Evolutionary conservation across 306 rosid species (phyloP).

Genomic region (Astragalus membranaceus): DNA sequence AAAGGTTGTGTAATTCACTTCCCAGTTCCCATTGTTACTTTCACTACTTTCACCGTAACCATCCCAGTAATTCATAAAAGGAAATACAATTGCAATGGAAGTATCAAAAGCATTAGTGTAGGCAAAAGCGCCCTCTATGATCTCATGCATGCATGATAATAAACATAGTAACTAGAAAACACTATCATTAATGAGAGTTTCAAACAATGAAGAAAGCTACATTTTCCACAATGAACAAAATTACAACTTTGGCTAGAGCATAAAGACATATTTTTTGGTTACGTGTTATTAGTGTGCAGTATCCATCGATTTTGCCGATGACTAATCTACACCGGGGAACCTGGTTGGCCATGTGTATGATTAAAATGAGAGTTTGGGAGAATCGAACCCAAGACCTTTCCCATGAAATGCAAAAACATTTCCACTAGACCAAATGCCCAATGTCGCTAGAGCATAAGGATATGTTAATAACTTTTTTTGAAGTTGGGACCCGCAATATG

Average conservation of each 20-base stretch:
- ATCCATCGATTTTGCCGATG: no score
- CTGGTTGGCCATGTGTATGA: no score
- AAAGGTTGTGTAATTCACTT: slow-evolving; percentile 31
- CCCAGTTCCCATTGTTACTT: background rate
- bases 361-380: no score
- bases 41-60: slow-evolving; percentile 26
- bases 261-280: slow-evolving; percentile 13
- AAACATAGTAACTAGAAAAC: background rate
- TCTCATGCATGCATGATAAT: slow-evolving; percentile 12
- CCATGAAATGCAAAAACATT: no score
- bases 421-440: no score
- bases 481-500: no score
- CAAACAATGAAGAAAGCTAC: slow-evolving; percentile 29
- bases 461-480: background rate
- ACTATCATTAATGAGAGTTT: background rate
- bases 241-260: slow-evolving; percentile 21
- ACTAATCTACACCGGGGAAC: no score
- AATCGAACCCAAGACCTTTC: no score
- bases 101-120: slow-evolving; percentile 18
- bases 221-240: slow-evolving; percentile 15
- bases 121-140: background rate
- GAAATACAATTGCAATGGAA: background rate
- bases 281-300: no score
- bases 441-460: slow-evolving; percentile 22
- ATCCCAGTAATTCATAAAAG: slow-evolving; percentile 20